Evolutionary conservation across 441 rosid genomes (phyloP).

Genomic region (Populus hybrid): DNA sequence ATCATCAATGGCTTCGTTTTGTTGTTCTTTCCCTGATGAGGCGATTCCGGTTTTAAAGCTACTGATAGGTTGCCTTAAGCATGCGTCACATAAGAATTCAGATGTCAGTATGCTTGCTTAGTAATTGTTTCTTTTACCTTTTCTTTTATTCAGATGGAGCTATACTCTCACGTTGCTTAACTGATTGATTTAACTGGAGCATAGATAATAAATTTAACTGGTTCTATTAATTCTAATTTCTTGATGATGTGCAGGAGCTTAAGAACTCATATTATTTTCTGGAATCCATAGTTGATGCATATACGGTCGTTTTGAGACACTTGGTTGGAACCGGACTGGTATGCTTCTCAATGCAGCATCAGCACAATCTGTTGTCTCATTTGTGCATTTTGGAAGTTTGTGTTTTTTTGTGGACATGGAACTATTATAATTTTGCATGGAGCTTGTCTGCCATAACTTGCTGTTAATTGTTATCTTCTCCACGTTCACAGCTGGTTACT

Average conservation of each 20-base stretch:
- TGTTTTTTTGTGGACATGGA: not conserved
- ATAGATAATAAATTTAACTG: not conserved
- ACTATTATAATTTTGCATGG: not conserved
- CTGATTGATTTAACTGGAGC: not conserved
- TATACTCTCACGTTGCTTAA: not conserved
- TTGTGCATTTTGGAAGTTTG: not conserved
- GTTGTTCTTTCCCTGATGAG: conserved; percentile 64
- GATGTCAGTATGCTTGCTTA: conserved; percentile 45
- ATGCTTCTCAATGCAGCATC: conserved; percentile 27
- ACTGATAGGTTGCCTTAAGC: conserved; percentile 51
- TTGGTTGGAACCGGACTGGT: conserved; percentile 51
- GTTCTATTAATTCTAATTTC: conserved; percentile 13
- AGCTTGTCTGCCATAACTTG: not conserved
- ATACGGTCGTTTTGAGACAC: conserved; percentile 57
- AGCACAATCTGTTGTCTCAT: not conserved
- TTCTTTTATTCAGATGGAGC: not conserved
- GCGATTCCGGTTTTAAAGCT: conserved; percentile 61
- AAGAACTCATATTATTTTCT: conserved; percentile 39
- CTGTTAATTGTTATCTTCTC: conserved; percentile 10
- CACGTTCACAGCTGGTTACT: conserved; percentile 38
- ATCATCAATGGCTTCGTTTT: conserved; percentile 72
- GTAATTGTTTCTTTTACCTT: not conserved
- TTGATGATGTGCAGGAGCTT: conserved; percentile 52
- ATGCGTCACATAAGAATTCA: conserved; percentile 41
- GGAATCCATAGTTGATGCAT: conserved; percentile 61